These are phyloP conservation scores for Endocalyx cinctus DNA, from an alignment of 2,329 filamentous ascomycete species.

Conservation along the genomic window DNA sequence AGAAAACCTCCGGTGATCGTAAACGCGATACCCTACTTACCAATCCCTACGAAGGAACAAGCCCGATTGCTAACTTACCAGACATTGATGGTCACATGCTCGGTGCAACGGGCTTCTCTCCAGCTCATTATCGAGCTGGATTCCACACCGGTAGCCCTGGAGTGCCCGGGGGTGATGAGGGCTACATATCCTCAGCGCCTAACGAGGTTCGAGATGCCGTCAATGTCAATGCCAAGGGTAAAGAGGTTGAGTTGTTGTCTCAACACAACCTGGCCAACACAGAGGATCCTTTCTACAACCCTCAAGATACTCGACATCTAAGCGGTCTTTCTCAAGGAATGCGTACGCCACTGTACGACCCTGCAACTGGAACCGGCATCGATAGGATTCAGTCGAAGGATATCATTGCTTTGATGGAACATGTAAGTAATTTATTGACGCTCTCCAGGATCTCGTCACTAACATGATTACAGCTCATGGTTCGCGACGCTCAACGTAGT, in stretches of 20 bases:
- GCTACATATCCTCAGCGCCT: conserved; percentile 76
- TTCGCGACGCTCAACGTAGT: conserved; percentile 92
- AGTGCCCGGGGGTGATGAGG: conserved; percentile 71
- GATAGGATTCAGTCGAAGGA: conserved; percentile 94
- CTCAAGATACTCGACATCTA: conserved; percentile 61
- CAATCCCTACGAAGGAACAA: conserved; percentile 63
- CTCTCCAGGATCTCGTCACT: conserved; percentile 12
- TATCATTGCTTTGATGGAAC: conserved; percentile 96
- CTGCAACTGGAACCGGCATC: conserved; percentile 79
- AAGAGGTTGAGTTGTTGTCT: conserved; percentile 50
- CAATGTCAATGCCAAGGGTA: conserved; percentile 46
- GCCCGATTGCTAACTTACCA: conserved; percentile 53
- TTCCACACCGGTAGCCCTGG: conserved; percentile 55
- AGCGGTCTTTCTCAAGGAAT: conserved; percentile 93
- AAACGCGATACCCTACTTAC: conserved; percentile 64
- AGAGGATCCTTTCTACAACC: conserved; percentile 64
- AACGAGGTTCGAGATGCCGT: conserved; percentile 50
- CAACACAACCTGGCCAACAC: conserved; percentile 47
- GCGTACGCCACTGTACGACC: conserved; percentile 84
- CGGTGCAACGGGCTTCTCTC: conserved; percentile 31
- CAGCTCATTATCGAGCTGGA: conserved; percentile 35
- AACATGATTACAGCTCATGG: conserved; percentile 62
- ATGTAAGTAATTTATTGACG: conserved; percentile 49
- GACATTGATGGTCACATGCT: conserved; percentile 48
- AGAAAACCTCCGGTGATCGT: conserved; percentile 55